These are phyloP conservation scores for Miscanthus lutarioriparius DNA, from an alignment of 176 grass and related monocot species.

Conservation along the genomic window DNA sequence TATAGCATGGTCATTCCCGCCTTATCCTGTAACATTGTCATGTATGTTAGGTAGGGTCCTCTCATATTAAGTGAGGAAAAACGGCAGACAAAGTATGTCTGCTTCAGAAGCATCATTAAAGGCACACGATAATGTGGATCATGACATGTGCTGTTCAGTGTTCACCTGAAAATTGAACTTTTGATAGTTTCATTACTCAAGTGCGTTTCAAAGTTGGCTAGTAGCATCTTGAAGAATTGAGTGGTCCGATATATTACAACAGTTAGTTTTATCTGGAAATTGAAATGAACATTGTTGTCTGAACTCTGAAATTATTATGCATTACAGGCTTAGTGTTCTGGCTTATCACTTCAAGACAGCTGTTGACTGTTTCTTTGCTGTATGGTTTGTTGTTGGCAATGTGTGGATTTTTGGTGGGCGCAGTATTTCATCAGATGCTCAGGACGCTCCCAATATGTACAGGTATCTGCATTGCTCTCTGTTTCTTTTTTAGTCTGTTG, in stretches of 20 bases:
- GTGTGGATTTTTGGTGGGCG: constrained; percentile 98
- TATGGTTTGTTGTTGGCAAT: constrained; percentile 99
- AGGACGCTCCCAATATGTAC: constrained; percentile 86
- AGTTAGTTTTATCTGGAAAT: constrained; percentile 3
- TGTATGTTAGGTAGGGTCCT: not conserved
- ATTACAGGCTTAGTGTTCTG: constrained; percentile 68
- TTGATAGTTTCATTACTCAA: not conserved
- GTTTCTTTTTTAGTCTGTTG: constrained; percentile 30
- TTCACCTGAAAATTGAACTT: constrained; percentile 1
- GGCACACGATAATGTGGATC: constrained; percentile 2
- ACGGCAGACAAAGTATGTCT: not conserved
- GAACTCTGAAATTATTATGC: constrained; percentile 29
- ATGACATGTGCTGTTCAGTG: not conserved
- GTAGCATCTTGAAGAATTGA: constrained; percentile 13
- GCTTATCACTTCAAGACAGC: constrained; percentile 92
- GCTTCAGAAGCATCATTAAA: constrained; percentile 6
- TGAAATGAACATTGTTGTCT: constrained; percentile 23
- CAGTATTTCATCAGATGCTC: constrained; percentile 61
- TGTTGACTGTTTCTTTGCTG: constrained; percentile 96
- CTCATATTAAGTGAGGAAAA: not conserved
- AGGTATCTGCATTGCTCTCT: constrained; percentile 51
- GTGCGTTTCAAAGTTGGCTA: constrained; percentile 4
- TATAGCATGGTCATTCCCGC: not conserved
- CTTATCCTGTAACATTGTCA: not conserved
- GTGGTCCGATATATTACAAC: not conserved